Base-by-base conservation (phyloP, 148 eudicot species). In the Fagopyrum tataricum region DNA sequence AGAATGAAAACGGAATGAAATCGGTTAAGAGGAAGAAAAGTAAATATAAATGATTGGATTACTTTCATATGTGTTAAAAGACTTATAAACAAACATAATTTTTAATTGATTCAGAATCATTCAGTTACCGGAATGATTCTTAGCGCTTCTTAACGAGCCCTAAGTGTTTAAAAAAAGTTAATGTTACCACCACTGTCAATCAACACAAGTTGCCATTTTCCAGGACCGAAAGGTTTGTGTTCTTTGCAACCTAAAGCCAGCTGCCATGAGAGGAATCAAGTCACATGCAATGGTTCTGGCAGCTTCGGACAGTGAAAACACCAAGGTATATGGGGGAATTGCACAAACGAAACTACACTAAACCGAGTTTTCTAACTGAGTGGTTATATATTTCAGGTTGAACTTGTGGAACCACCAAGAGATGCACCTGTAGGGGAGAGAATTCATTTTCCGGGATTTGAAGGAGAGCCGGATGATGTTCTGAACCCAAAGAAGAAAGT, bases 231-330 rank as follows among this genome's bases (percentile, higher is more conserved):
- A 81, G 82, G 98, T 95, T 31, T 91, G 98, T 76, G 98, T 95
- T 75, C 91, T 95, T 76, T 95, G 98, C 86, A 95, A 95, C 83
- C 80, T 91, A 76, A 91, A 91, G 85, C 96, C 98, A 74, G 96
- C 93, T 71, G 40, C 81, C 78, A 95, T 95, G 97, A 81, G 98
- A 76, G 98, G 98, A 59, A 88, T 95, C 81, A 91, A 95, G 79
- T 95, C 98, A 42, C 97, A 95, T 23, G 97, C 98, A 7, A 91
- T 95, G 98, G 93, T 95, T 76, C 96, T 91, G 76, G 88, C 89
- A 51, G 96, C 96, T 62, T 84, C 90, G 77, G 73, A 82, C 83
- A 79, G 82, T 52, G 96, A 89, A 72, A 85, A 88, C 77, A 85
- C 91, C 47, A 87, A 83, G 87, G 98, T 91, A 76, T 82, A 71